A percentile compares a stretch with the other conserved stretches of the same genome.
These are phyloP conservation scores for Austropuccinia psidii DNA, from an alignment of 1,284 basidiomycete genomes.

Conservation along the genomic window DNA sequence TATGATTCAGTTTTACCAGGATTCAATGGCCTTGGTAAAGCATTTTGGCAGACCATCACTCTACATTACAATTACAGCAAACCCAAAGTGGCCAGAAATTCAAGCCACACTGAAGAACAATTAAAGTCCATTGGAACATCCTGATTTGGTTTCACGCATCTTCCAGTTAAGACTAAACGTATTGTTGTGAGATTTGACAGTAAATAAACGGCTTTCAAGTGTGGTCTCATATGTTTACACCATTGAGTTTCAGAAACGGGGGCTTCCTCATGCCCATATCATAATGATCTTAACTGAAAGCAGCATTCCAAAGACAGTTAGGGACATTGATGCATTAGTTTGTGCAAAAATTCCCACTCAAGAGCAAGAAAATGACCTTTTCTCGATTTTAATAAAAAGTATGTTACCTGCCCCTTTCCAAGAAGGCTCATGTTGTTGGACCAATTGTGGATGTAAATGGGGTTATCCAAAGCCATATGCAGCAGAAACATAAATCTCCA, in stretches of 20 bases:
- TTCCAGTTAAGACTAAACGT: too few species aligned
- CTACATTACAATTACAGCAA: too few species aligned
- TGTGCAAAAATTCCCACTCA: conserved; percentile 51
- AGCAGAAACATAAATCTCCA: conserved; percentile 47
- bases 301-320: too few species aligned
- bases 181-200: too few species aligned
- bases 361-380: conserved; percentile 48
- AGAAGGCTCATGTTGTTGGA: conserved; percentile 48
- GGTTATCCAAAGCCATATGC: conserved; percentile 50
- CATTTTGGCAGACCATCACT: too few species aligned
- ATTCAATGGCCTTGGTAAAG: too few species aligned
- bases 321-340: conserved; percentile 50
- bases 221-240: conserved; percentile 50
- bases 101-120: too few species aligned
- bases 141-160: too few species aligned
- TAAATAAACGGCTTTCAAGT: conserved; percentile 47
- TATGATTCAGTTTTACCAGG: too few species aligned
- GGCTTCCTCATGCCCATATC: conserved; percentile 53
- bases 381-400: conserved; percentile 45
- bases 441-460: conserved; percentile 50
- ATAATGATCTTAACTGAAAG: conserved; percentile 52
- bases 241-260: conserved; percentile 55
- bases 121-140: too few species aligned
- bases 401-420: conserved; percentile 55
- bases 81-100: too few species aligned